phyloP scores from a whole-genome alignment of 805 yeast genomes.

The Metschnikowia kofuensis region DNA sequence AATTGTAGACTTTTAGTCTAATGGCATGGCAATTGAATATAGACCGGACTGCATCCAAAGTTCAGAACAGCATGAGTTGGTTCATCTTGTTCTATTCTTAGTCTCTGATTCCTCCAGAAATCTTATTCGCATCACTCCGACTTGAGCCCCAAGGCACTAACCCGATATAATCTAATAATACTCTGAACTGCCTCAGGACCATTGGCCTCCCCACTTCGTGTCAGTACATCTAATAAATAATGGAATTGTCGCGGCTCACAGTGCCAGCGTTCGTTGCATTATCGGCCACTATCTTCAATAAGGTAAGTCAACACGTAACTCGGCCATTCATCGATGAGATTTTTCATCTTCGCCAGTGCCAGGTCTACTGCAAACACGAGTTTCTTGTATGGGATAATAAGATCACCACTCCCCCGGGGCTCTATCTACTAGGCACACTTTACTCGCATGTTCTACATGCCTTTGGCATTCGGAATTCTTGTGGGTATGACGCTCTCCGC shows the following conservation, averaged over 20 bases:
- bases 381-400: slow-evolving; percentile 63
- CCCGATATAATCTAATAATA: no score
- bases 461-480: slow-evolving; percentile 23
- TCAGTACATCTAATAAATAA: not conserved
- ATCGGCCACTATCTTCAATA: slow-evolving; percentile 8
- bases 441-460: slow-evolving; percentile 39
- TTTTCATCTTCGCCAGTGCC: slow-evolving; percentile 82
- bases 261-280: slow-evolving; percentile 4
- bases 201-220: not conserved
- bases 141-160: no score
- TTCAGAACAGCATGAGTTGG: no score
- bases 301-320: slow-evolving; percentile 8
- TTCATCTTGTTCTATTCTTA: no score
- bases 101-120: no score
- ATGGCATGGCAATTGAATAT: no score
- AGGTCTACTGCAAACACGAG: slow-evolving; percentile 57
- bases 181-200: no score
- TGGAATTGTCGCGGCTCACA: slow-evolving; percentile 6
- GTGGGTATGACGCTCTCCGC: slow-evolving; percentile 22
- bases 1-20: no score
- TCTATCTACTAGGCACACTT: slow-evolving; percentile 51
- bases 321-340: slow-evolving; percentile 61
- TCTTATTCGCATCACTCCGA: no score
- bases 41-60: not conserved
- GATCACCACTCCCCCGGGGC: slow-evolving; percentile 96